phyloP scores from a whole-genome alignment of 1,284 basidiomycete genomes.

The Malassezia furfur region DNA sequence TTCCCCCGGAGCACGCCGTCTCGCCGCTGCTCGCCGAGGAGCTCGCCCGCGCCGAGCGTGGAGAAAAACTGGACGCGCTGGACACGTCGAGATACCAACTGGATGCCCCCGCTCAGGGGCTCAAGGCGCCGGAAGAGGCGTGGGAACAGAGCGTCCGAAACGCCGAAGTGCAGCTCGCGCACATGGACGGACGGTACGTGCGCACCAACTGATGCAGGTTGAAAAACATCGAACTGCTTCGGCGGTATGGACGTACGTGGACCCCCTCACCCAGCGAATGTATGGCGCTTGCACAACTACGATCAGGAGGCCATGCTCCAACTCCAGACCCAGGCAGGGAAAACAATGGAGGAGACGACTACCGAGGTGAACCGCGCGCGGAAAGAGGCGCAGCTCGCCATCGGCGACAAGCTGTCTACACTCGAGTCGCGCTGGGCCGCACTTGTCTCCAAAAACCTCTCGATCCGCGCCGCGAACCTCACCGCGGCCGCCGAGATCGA shows the following conservation, averaged over 20 bases:
- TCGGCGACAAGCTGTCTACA: slow-evolving; percentile 65
- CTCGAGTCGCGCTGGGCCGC: slow-evolving; percentile 80
- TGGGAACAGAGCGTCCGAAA: slow-evolving; percentile 70
- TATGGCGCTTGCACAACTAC: slow-evolving; percentile 31
- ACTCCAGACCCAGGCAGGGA: slow-evolving; percentile 13
- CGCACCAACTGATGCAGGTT: slow-evolving; percentile 53
- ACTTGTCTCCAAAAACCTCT: slow-evolving; percentile 71
- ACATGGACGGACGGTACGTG: slow-evolving; percentile 63
- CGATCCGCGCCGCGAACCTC: slow-evolving; percentile 84
- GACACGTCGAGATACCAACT: slow-evolving; percentile 73
- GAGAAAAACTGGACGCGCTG: slow-evolving; percentile 61
- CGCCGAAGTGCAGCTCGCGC: slow-evolving; percentile 75
- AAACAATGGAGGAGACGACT: slow-evolving; percentile 18
- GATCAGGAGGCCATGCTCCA: slow-evolving; percentile 31
- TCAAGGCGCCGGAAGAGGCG: slow-evolving; percentile 61
- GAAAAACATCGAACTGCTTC: slow-evolving; percentile 72
- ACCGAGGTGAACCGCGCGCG: slow-evolving; percentile 30
- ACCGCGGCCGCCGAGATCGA: slow-evolving; percentile 65
- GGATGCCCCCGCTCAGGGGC: slow-evolving; percentile 59
- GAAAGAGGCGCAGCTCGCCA: slow-evolving; percentile 55
- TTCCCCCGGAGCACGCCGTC: slow-evolving; percentile 65
- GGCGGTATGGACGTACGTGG: slow-evolving; percentile 77
- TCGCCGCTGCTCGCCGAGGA: slow-evolving; percentile 20
- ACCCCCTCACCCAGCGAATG: slow-evolving; percentile 19
- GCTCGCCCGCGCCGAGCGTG: slow-evolving; percentile 32